Evolutionary conservation across 2,329 filamentous ascomycete genomes (phyloP), one percentile per base, ranked within the genome.

Genomic region (Colletotrichum sp.): DNA sequence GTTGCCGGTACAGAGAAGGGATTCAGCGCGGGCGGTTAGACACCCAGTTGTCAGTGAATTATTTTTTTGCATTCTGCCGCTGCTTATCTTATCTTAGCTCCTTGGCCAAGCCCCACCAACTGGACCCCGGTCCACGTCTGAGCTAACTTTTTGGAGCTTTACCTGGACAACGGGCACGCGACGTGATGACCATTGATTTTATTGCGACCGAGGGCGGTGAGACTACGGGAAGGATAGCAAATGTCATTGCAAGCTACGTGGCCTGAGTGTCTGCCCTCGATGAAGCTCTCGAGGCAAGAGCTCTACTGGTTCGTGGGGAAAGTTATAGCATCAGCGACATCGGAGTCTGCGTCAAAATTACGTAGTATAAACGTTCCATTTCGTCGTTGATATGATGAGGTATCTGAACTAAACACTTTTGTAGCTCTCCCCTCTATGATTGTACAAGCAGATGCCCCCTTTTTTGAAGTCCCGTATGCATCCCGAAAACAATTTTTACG

Each of bases 351-450:
- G 12, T 13, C 43, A 52, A 13, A 52, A 21, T 52, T 21, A 61
- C 13, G 12, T 62, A 59, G 18, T 75, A 64, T 73, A 24, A 73
- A 75, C 70, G 64, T 73, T 75, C 38, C 38, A 48, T 48, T 21
- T 75, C 73, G 73, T 75, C 73, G 73, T 75, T 69, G 69, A 69
- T 64, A n/a, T 62, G 43, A 48, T 48, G 73, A 75, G 73, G 58
- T 75, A 75, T 73, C 73, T 75, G 73, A 73, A 75, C 69, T 75
- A 75, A 75, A 75, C 70, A 65, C 69, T 75, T 76, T 75, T 76
- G 63, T 72, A 69, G 75, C 73, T 75, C 73, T 68, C 70, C 69
- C 63, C 70, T 73, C 38, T 64, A 73, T 75, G 70, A 68, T 75
- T 65, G 56, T 75, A 75, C 73, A 75, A 73, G 62, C 56, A 75